Conservation (phyloP, 148 eudicot genomes). For the Salicornia ramosissima region DNA sequence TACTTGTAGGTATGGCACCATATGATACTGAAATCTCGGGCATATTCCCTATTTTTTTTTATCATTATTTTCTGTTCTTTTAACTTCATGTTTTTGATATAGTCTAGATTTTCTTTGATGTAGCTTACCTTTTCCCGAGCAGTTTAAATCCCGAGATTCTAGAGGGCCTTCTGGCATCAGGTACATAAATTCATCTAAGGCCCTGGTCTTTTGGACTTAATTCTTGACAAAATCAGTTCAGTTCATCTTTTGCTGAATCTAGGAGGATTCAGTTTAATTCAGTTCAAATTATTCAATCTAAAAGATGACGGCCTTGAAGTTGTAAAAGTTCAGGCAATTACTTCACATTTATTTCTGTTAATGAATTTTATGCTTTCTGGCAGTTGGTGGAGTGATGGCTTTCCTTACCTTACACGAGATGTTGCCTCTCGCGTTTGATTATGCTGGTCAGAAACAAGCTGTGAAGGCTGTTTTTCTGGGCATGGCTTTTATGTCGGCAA, state of each 20-base stretch:
- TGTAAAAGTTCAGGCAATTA: background rate
- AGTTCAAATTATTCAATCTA: no score
- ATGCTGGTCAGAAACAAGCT: constrained; percentile 95
- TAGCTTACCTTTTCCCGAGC: constrained; percentile 86
- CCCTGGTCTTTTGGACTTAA: no score
- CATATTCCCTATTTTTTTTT: background rate
- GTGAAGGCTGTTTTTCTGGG: constrained; percentile 92
- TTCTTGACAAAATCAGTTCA: no score
- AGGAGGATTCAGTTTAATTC: no score
- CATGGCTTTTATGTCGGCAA: constrained; percentile 99
- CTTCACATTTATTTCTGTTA: background rate
- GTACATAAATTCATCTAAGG: constrained; percentile 34
- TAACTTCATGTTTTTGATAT: background rate
- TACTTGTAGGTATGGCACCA: constrained; percentile 68
- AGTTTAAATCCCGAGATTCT: constrained; percentile 88
- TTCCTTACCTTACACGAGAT: constrained; percentile 96
- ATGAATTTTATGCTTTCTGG: background rate
- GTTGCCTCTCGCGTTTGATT: constrained; percentile 97
- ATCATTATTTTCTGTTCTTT: background rate
- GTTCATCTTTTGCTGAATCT: no score
- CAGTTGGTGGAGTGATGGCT: constrained; percentile 99
- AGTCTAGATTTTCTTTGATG: constrained; percentile 21
- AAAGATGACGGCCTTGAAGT: no score
- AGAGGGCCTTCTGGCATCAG: constrained; percentile 93
- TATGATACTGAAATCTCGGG: background rate